Percentiles rank a stretch among this genome's conserved stretches.
phyloP scores from a whole-genome alignment of 1,284 basidiomycete species.

The Sphaerobolus stellatus region DNA sequence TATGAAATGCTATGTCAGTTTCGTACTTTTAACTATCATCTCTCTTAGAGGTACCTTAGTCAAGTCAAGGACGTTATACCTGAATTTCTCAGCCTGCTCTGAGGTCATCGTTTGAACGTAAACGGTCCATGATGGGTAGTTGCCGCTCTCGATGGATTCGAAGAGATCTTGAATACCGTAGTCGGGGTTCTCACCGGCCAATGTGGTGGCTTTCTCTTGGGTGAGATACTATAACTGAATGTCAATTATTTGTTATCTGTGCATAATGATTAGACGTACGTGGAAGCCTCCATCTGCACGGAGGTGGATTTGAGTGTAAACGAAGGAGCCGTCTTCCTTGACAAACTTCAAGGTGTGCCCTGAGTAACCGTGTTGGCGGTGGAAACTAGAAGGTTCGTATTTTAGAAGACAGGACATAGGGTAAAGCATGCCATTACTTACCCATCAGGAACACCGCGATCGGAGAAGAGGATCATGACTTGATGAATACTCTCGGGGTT shows the following conservation, averaged over 20 bases:
- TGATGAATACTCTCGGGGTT: constrained; percentile 93
- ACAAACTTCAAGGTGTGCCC: constrained; percentile 92
- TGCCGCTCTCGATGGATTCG: constrained; percentile 74
- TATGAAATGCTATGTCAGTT: not conserved
- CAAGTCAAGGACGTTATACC: constrained; percentile 86
- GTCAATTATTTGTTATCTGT: constrained; percentile 18
- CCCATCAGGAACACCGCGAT: constrained; percentile 88
- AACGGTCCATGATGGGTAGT: constrained; percentile 79
- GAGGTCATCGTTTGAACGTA: constrained; percentile 88
- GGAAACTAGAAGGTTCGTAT: constrained; percentile 40
- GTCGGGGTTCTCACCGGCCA: constrained; percentile 79
- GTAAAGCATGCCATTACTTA: not conserved
- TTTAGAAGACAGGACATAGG: not conserved
- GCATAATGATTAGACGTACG: constrained; percentile 24
- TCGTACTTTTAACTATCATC: not conserved
- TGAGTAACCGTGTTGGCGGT: constrained; percentile 86
- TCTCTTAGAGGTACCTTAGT: constrained; percentile 78
- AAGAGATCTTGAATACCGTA: constrained; percentile 77
- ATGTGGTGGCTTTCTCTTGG: constrained; percentile 49
- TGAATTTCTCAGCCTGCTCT: constrained; percentile 86
- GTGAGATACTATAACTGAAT: constrained; percentile 56
- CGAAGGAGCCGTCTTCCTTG: constrained; percentile 78
- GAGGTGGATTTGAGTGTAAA: constrained; percentile 83
- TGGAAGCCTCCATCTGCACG: constrained; percentile 77
- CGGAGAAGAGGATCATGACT: constrained; percentile 85